phyloP scores from a whole-genome alignment of 2,329 filamentous ascomycete species.

The Zelopaecilomyces penicillatus region DNA sequence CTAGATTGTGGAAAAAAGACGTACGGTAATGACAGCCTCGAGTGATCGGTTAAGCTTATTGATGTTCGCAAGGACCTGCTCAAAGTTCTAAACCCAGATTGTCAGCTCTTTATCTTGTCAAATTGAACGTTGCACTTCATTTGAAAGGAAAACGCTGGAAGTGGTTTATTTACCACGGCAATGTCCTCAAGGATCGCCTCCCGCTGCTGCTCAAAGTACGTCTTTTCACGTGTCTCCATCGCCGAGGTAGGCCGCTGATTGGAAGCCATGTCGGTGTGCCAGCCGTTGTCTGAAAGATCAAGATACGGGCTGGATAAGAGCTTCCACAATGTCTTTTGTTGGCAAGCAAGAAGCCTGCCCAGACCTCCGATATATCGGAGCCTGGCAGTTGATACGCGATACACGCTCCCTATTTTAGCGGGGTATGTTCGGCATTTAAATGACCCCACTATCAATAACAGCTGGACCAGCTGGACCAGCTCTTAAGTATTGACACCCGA shows the following conservation, averaged over 20 bases:
- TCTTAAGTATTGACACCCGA: too few relatives aligned
- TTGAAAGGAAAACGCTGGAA: not conserved
- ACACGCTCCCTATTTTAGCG: too few relatives aligned
- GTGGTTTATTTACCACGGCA: constrained; percentile 46
- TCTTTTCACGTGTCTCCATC: constrained; percentile 33
- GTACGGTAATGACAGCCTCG: constrained; percentile 80
- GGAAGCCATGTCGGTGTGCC: constrained; percentile 21
- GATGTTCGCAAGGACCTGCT: constrained; percentile 89
- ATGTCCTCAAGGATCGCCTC: constrained; percentile 65
- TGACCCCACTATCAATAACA: too few relatives aligned
- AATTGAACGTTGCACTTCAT: too few relatives aligned
- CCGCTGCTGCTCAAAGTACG: constrained; percentile 70
- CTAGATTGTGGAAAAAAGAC: constrained; percentile 20
- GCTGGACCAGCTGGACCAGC: too few relatives aligned
- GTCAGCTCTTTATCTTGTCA: not conserved
- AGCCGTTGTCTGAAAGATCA: not conserved
- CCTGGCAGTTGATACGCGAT: too few relatives aligned
- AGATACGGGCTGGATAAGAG: too few relatives aligned
- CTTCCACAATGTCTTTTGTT: too few relatives aligned
- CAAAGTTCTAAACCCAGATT: constrained; percentile 54
- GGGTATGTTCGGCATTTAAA: too few relatives aligned
- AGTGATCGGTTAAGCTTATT: constrained; percentile 90
- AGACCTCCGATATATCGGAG: too few relatives aligned
- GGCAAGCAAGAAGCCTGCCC: too few relatives aligned
- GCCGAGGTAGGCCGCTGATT: constrained; percentile 19